phyloP scores from a whole-genome alignment of 2,329 filamentous ascomycete genomes.

The Fusarium verticillioides region DNA sequence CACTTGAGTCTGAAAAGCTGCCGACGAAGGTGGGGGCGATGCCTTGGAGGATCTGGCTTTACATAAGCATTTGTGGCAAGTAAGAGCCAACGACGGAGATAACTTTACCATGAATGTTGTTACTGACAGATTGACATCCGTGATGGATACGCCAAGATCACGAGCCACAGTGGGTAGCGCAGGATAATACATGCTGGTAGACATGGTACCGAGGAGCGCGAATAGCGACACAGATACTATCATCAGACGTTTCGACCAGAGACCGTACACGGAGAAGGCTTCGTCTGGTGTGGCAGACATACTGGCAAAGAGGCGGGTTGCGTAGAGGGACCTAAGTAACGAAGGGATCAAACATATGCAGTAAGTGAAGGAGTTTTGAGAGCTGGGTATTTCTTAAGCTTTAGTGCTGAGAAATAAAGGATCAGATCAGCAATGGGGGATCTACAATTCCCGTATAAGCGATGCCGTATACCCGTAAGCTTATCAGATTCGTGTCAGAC shows the following conservation, averaged over 20 bases:
- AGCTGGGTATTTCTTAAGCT: background rate
- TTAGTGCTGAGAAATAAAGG: rapidly evolving
- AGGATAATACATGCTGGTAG: background rate
- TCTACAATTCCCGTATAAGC: background rate
- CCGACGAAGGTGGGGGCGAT: background rate
- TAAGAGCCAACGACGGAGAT: background rate
- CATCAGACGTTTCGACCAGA: background rate
- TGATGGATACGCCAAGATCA: background rate
- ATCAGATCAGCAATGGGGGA: background rate
- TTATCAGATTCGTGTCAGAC: background rate
- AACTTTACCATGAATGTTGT: background rate
- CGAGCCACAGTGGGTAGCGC: background rate
- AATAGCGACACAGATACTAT: background rate
- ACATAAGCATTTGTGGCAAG: background rate
- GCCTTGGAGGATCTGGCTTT: background rate
- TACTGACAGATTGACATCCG: background rate
- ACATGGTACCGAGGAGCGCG: background rate
- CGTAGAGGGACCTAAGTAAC: rapidly evolving
- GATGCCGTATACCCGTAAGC: background rate
- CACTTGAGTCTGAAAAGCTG: background rate
- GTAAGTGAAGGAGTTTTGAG: rapidly evolving
- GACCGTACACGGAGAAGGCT: background rate
- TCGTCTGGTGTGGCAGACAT: background rate
- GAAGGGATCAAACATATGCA: background rate
- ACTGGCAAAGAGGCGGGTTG: background rate